Conservation (phyloP, 768 basidiomycete genomes). For the Pisolithus microcarpus region DNA sequence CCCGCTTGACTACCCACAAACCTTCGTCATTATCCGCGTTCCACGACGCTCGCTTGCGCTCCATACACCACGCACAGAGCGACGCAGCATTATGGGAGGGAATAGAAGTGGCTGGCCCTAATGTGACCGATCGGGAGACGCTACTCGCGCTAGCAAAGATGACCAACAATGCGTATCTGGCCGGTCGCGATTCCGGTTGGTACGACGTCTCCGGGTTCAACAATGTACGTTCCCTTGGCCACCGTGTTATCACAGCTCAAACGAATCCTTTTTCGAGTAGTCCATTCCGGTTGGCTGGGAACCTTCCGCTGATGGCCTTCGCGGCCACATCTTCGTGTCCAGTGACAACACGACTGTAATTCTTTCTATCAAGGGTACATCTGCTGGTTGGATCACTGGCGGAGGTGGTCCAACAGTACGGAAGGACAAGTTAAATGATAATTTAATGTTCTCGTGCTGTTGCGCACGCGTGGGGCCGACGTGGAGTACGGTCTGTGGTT, state of each 20-base stretch:
- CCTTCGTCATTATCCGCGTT: slow-evolving; percentile 38
- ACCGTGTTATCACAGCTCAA: background rate
- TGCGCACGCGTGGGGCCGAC: slow-evolving; percentile 92
- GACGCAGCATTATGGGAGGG: slow-evolving; percentile 54
- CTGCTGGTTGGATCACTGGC: slow-evolving; percentile 57
- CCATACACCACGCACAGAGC: slow-evolving; percentile 33
- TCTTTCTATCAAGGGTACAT: slow-evolving; percentile 89
- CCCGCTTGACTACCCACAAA: slow-evolving; percentile 33
- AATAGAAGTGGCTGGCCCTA: slow-evolving; percentile 58
- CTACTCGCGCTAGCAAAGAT: slow-evolving; percentile 80
- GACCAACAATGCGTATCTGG: slow-evolving; percentile 75
- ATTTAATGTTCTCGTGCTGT: slow-evolving; percentile 93
- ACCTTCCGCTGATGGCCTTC: slow-evolving; percentile 79
- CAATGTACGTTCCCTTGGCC: slow-evolving; percentile 30
- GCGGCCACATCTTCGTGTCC: slow-evolving; percentile 88
- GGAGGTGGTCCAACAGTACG: slow-evolving; percentile 75
- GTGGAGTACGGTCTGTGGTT: slow-evolving; percentile 90
- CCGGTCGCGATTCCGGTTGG: slow-evolving; percentile 53
- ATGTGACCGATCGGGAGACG: slow-evolving; percentile 64
- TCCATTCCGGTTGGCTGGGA: slow-evolving; percentile 84
- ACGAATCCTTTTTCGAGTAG: slow-evolving; percentile 25
- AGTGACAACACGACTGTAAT: slow-evolving; percentile 80
- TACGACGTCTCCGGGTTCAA: slow-evolving; percentile 67
- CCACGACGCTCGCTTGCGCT: slow-evolving; percentile 26
- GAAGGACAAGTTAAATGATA: slow-evolving; percentile 94